Percentiles rank a stretch among this genome's conserved stretches.
Conservation (phyloP, 768 basidiomycete species). For the Russula dissimulans region DNA sequence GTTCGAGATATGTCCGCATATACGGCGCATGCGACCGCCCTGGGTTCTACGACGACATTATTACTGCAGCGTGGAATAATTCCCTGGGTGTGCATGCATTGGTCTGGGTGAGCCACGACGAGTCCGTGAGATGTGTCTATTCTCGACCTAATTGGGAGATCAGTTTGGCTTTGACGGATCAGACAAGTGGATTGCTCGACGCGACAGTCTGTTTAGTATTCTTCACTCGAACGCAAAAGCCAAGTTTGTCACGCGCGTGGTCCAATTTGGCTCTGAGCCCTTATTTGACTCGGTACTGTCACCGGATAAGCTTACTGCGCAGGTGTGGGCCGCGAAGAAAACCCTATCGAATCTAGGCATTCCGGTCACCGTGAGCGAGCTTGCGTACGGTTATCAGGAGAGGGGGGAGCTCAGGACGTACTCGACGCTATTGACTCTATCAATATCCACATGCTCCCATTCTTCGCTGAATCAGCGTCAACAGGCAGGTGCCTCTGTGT, state of each 20-base stretch:
- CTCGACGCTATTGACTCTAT: constrained; percentile 54
- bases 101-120: constrained; percentile 48
- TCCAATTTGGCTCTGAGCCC: constrained; percentile 70
- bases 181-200: constrained; percentile 23
- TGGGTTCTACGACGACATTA: constrained; percentile 45
- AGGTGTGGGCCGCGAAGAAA: constrained; percentile 42
- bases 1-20: constrained; percentile 54
- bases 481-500: constrained; percentile 32
- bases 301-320: constrained; percentile 38
- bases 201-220: constrained; percentile 23
- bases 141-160: background rate
- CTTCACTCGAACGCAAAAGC: constrained; percentile 31
- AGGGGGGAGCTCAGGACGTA: constrained; percentile 43
- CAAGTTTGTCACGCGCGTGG: constrained; percentile 52
- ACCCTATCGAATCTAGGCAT: constrained; percentile 46
- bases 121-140: background rate
- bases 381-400: constrained; percentile 37
- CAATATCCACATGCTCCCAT: constrained; percentile 63
- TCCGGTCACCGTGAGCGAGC: constrained; percentile 50
- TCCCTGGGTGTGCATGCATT: constrained; percentile 65
- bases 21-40: constrained; percentile 34
- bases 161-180: constrained; percentile 27
- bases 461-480: constrained; percentile 50
- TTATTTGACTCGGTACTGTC: constrained; percentile 49
- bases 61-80: constrained; percentile 60